Evolutionary conservation across 1,139 yeast genomes (phyloP), one percentile per base, ranked within the genome.

Genomic region (Geotrichum cucujoidarum): DNA sequence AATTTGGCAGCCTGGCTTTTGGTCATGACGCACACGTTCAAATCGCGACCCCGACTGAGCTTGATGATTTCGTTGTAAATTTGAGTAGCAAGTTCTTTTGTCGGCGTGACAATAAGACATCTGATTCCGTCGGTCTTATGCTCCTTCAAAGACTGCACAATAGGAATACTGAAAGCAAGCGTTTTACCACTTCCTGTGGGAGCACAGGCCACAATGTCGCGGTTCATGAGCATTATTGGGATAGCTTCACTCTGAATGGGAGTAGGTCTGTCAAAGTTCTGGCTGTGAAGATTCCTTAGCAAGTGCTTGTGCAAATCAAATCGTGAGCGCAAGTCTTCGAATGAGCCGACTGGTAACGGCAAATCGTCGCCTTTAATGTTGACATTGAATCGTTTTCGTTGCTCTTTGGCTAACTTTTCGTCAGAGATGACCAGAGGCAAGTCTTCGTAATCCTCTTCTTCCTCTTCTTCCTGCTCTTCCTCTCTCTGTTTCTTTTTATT

Each of bases 121-220:
- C 86, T 74, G 22, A 86, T 71, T 1, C 84, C 87, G 7, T 48
- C 49, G 20, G 53, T 47, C 25, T 60, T 57, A 18, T 62, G 64
- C 5, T 56, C 60, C 21, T 59, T 56, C 49, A 60, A 64, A 43
- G 51, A 59, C 59, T 88, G 95, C 14, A 92, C 68, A 57, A 90
- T 62, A 1, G 98, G 98, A 16, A 89, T 78, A 49, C 85, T 80
- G 65, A 94, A 94, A 0, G 98, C 98, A 10, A 97, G 97, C 0
- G 99, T 94, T 65, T 94, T 94, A 69, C 99, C 99, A 18, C 95
- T 85, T 54, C 99, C 99, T 1, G 99, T 94, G 63, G 97, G 83
- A 10, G 99, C 99, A 83, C 94, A 88, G 57, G 97, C 98, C 50
- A 94, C 96, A 41, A 88, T 62, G 60, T 88, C 95, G 52, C 92